Conservation (phyloP, 2,329 filamentous ascomycete genomes). For the Akanthomyces lecanii region DNA sequence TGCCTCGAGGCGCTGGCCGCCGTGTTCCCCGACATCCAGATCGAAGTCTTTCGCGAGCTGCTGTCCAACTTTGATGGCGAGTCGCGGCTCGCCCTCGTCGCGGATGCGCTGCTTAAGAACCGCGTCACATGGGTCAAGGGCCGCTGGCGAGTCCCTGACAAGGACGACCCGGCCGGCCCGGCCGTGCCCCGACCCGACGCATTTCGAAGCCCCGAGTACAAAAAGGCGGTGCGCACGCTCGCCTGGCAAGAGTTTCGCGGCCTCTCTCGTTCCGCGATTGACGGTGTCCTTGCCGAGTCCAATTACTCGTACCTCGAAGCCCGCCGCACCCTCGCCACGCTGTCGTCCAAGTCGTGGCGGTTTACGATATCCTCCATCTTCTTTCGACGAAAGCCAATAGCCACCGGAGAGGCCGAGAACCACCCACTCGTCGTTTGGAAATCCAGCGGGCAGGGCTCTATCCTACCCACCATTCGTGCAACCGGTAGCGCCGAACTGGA, state of each 20-base stretch:
- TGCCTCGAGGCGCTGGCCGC: slow-evolving; percentile 64
- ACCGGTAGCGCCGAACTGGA: slow-evolving; percentile 64
- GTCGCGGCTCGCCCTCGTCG: slow-evolving; percentile 71
- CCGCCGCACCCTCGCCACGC: slow-evolving; percentile 61
- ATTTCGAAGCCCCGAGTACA: slow-evolving; percentile 66
- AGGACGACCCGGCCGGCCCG: slow-evolving; percentile 25
- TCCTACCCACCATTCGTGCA: slow-evolving; percentile 57
- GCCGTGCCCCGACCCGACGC: slow-evolving; percentile 55
- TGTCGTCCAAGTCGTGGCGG: slow-evolving; percentile 73
- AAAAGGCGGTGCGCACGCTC: slow-evolving; percentile 61
- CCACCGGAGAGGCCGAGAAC: slow-evolving; percentile 51
- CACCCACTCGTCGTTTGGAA: slow-evolving; percentile 62
- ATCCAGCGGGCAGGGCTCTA: slow-evolving; percentile 50
- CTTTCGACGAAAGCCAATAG: slow-evolving; percentile 56
- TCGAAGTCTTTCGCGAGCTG: slow-evolving; percentile 80
- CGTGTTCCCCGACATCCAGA: slow-evolving; percentile 75
- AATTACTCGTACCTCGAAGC: slow-evolving; percentile 76
- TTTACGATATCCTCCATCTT: slow-evolving; percentile 70
- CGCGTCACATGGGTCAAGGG: slow-evolving; percentile 67
- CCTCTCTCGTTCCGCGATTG: slow-evolving; percentile 67
- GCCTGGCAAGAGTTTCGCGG: slow-evolving; percentile 73
- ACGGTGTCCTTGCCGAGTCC: slow-evolving; percentile 73
- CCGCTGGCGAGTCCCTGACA: slow-evolving; percentile 50
- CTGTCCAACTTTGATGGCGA: slow-evolving; percentile 69
- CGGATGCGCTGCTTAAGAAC: slow-evolving; percentile 71